phyloP scores from a whole-genome alignment of 1,139 yeast genomes.

The Candida neerlandica region DNA sequence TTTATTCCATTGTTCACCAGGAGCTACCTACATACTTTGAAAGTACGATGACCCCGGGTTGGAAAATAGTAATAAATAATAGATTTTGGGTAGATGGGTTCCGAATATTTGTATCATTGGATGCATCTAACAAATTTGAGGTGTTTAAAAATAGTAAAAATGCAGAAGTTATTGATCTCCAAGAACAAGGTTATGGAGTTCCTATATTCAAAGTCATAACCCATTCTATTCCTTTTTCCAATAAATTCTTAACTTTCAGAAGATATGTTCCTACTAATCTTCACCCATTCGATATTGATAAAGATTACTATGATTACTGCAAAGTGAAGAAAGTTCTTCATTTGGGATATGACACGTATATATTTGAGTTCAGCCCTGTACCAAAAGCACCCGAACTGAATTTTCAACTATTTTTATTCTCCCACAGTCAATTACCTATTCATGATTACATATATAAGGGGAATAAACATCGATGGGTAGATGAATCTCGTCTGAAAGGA shows the following conservation, averaged over 20 bases:
- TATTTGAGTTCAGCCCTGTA: slow-evolving; percentile 16
- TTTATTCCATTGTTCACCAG: not conserved
- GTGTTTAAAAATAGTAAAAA: slow-evolving; percentile 12
- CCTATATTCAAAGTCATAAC: slow-evolving; percentile 16
- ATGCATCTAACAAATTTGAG: slow-evolving; percentile 13
- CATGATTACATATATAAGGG: slow-evolving; percentile 17
- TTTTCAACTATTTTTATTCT: slow-evolving; percentile 15
- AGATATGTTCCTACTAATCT: slow-evolving; percentile 12
- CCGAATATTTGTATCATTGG: slow-evolving; percentile 15
- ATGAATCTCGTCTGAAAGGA: slow-evolving; percentile 10
- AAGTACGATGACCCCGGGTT: slow-evolving; percentile 7
- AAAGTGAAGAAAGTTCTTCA: slow-evolving; percentile 10
- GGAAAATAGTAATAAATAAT: slow-evolving; percentile 14
- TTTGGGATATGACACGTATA: slow-evolving; percentile 14
- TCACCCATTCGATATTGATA: slow-evolving; percentile 15
- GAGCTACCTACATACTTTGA: slow-evolving; percentile 13
- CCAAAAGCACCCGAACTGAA: slow-evolving; percentile 7
- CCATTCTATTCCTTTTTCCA: slow-evolving; percentile 7
- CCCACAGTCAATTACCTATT: slow-evolving; percentile 15
- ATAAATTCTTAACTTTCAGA: slow-evolving; percentile 14
- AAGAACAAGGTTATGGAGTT: slow-evolving; percentile 14
- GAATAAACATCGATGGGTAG: slow-evolving; percentile 15
- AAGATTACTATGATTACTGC: slow-evolving; percentile 15
- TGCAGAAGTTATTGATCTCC: slow-evolving; percentile 10
- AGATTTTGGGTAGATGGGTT: slow-evolving; percentile 15